A percentile compares a stretch with the other conserved stretches of the same genome.
These are phyloP conservation scores for Angophora floribunda DNA, from an alignment of 345 rosid species.

Conservation along the genomic window DNA sequence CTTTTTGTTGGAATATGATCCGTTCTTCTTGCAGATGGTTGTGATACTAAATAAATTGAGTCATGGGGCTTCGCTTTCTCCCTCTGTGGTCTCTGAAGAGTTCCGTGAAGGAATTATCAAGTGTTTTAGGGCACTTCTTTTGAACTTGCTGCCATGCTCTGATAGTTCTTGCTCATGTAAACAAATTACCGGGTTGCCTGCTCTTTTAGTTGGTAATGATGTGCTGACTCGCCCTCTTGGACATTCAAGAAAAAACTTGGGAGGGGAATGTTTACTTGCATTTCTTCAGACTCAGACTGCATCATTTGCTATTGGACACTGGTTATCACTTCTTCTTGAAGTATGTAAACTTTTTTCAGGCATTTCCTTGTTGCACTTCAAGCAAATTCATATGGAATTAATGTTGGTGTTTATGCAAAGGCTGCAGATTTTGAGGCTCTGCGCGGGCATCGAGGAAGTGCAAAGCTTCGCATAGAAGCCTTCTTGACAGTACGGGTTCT, in stretches of 20 bases:
- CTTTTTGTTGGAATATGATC: neutral
- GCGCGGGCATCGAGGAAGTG: conserved; percentile 83
- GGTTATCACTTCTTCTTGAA: conserved; percentile 88
- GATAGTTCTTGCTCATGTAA: conserved; percentile 59
- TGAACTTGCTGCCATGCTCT: conserved; percentile 40
- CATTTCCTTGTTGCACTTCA: neutral
- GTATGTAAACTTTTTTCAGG: conserved; percentile 14
- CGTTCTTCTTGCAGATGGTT: conserved; percentile 46
- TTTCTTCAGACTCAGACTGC: conserved; percentile 80
- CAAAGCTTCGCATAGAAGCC: conserved; percentile 71
- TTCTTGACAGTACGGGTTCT: conserved; percentile 63
- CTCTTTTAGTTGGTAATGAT: conserved; percentile 29
- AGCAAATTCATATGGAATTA: neutral
- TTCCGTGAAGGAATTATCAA: conserved; percentile 79
- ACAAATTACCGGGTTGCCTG: conserved; percentile 37
- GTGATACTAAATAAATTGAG: conserved; percentile 68
- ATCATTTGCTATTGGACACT: conserved; percentile 81
- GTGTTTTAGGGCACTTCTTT: conserved; percentile 69
- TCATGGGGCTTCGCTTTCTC: conserved; percentile 61
- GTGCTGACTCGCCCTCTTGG: conserved; percentile 10
- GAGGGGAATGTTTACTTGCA: conserved; percentile 59
- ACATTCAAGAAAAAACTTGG: neutral
- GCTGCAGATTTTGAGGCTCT: conserved; percentile 82
- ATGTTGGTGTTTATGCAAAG: conserved; percentile 28
- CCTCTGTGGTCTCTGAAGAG: conserved; percentile 79